These are phyloP conservation scores for Homolaphlyctis polyrhiza DNA, from an alignment of 371 early-diverging fungal genomes.

Conservation along the genomic window DNA sequence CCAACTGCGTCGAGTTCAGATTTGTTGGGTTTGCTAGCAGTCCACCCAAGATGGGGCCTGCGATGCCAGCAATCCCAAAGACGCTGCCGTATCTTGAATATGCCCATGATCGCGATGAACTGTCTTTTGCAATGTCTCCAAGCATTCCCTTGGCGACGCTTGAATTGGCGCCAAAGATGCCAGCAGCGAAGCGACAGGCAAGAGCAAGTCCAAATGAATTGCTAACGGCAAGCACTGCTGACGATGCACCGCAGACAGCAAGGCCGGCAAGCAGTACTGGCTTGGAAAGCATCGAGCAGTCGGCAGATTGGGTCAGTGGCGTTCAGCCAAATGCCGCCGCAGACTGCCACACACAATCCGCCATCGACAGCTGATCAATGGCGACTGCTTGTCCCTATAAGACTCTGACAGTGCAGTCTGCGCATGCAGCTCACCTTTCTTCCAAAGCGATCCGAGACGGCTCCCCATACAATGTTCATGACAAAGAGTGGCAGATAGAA, in stretches of 20 bases:
- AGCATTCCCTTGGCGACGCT: conserved; percentile 44
- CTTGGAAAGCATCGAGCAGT: no score
- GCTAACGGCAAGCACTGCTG: conserved; percentile 22
- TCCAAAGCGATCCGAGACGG: conserved; percentile 24
- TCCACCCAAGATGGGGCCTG: conserved; percentile 40
- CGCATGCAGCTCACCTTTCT: conserved; percentile 9
- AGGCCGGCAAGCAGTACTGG: conserved; percentile 32
- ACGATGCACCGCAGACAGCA: conserved; percentile 16
- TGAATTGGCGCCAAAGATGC: conserved; percentile 41
- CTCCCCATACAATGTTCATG: conserved; percentile 44
- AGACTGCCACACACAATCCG: neutral
- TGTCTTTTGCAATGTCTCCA: conserved; percentile 27
- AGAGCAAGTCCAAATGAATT: conserved; percentile 18
- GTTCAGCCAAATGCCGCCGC: neutral
- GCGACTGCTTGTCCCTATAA: no score
- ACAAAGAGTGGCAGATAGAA: conserved; percentile 41
- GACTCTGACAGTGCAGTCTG: neutral
- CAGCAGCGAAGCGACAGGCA: conserved; percentile 35
- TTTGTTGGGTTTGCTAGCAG: conserved; percentile 21
- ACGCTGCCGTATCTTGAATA: conserved; percentile 31
- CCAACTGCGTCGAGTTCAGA: conserved; percentile 6
- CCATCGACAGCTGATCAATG: no score
- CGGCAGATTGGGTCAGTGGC: no score
- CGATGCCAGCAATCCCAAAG: conserved; percentile 30
- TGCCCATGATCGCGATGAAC: conserved; percentile 24